phyloP scores from a whole-genome alignment of 2,329 filamentous ascomycete genomes.

The Trichoderma cornu-damae region DNA sequence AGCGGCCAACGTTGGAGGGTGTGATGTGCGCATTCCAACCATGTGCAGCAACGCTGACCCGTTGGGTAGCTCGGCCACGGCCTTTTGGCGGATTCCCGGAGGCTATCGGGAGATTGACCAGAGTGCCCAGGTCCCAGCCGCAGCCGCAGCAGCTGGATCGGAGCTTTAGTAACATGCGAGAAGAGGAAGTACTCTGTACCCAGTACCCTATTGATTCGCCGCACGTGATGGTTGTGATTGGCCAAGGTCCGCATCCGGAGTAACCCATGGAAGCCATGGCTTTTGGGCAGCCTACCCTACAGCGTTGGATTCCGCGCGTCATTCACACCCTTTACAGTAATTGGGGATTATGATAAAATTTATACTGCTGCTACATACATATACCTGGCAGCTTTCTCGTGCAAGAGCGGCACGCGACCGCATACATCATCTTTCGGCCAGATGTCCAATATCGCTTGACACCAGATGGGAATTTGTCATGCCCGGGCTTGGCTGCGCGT shows the following conservation, averaged over 20 bases:
- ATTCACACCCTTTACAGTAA: too few species aligned
- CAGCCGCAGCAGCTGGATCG: neutral
- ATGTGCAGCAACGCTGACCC: constrained; percentile 29
- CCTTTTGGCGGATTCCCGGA: constrained; percentile 23
- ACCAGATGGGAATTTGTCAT: neutral
- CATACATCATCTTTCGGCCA: neutral
- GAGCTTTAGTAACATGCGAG: constrained; percentile 13
- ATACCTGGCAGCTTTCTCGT: neutral
- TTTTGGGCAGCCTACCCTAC: constrained; percentile 7
- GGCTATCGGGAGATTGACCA: constrained; percentile 6
- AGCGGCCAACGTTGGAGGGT: constrained; percentile 29
- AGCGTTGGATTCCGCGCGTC: neutral
- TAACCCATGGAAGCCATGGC: neutral
- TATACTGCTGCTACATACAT: too few species aligned
- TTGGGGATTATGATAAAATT: too few species aligned
- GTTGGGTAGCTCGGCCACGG: constrained; percentile 31
- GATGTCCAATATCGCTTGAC: constrained; percentile 5
- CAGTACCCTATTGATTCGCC: too few species aligned
- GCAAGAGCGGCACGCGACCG: neutral
- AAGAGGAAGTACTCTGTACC: too few species aligned
- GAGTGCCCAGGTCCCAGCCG: neutral
- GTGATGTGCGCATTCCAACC: constrained; percentile 36
- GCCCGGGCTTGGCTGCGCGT: neutral
- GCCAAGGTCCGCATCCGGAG: constrained; percentile 7
- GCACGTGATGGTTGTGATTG: constrained; percentile 14